Conservation (phyloP, 352 stramenopile genomes). For the Phytophthora megakarya region DNA sequence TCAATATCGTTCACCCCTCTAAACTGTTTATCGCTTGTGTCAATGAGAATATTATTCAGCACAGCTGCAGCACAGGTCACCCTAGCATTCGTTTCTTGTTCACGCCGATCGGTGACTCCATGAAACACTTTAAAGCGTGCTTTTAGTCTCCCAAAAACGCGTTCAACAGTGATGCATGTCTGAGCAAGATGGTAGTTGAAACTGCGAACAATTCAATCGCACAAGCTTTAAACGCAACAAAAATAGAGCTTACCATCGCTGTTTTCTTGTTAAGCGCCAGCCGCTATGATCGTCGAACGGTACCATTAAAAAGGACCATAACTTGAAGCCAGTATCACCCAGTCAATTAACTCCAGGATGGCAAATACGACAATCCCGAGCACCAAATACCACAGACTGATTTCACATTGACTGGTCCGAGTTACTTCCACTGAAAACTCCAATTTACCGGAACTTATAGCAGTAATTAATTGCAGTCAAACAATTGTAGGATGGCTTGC, state of each 20-base stretch:
- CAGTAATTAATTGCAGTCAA: constrained; percentile 10
- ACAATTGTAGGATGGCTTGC: neutral
- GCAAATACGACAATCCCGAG: neutral
- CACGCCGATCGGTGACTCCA: too few relatives aligned
- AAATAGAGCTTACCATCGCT: constrained; percentile 10
- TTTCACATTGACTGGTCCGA: constrained; percentile 23
- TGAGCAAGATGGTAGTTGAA: too few relatives aligned
- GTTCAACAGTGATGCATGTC: too few relatives aligned
- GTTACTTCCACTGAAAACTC: constrained; percentile 7
- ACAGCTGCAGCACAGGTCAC: too few relatives aligned
- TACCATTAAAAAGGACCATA: constrained; percentile 11
- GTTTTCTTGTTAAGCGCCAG: neutral
- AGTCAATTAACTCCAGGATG: neutral
- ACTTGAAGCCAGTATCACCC: constrained; percentile 5
- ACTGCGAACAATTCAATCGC: too few relatives aligned
- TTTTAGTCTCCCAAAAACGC: too few relatives aligned
- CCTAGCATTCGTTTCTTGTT: too few relatives aligned
- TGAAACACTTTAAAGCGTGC: too few relatives aligned
- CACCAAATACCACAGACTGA: constrained; percentile 1
- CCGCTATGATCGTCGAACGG: constrained; percentile 4
- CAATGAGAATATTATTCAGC: too few relatives aligned
- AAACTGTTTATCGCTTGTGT: too few relatives aligned
- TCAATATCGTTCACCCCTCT: too few relatives aligned
- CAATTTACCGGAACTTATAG: constrained; percentile 4
- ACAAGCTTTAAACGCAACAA: too few relatives aligned